Base-by-base conservation (phyloP, 2,329 filamentous ascomycete species). In the Bertia moriformis region DNA sequence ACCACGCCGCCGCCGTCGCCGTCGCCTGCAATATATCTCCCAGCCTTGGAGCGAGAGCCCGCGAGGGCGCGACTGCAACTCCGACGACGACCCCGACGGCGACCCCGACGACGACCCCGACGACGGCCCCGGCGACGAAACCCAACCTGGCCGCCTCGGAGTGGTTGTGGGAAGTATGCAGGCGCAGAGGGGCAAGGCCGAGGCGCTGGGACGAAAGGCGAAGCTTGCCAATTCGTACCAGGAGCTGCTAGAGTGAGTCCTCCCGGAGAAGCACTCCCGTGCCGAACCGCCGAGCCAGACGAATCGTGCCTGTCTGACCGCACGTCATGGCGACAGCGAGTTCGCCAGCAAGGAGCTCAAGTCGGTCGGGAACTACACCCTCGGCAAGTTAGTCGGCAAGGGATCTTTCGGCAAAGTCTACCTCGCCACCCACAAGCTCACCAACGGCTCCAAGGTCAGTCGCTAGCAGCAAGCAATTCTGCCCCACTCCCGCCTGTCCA, bases 331-430 rank as follows among this genome's bases (percentile, higher is more conserved):
- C n/a, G n/a, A n/a, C 58, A 95, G 86, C 66, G 89, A 96, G 63
- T 98, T 98, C 66, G 81, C 85, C 43, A 86, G 84, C 50, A 83
- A 82, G 56, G 89, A 98, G 47, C 75, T 98, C 48, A 81, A 83
- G 52, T 85, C 80, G 40, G 91, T 98, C 44, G 91, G 91, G 49
- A 96, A 95, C 64, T 98, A 98, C 60, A 80, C 79, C 24, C 72
- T 98, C 41, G 91, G 91, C 36, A 79, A 79, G 43, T 68, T 98
- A 42, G 94, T 98, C 55, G 91, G 91, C 48, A 98, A 96, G 57
- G 91, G 91, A 42, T 95, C 88, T 46, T 98, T 98, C 61, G 91
- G 91, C 51, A 96, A 95, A 63, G 91, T 98, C 52, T 98, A 98
- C 59, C 71, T 98, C 42, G 91, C 89, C 42, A 78, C 80, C 36